Base-by-base conservation (phyloP, 495 filamentous ascomycete genomes). In the Penicillium roqueforti region DNA sequence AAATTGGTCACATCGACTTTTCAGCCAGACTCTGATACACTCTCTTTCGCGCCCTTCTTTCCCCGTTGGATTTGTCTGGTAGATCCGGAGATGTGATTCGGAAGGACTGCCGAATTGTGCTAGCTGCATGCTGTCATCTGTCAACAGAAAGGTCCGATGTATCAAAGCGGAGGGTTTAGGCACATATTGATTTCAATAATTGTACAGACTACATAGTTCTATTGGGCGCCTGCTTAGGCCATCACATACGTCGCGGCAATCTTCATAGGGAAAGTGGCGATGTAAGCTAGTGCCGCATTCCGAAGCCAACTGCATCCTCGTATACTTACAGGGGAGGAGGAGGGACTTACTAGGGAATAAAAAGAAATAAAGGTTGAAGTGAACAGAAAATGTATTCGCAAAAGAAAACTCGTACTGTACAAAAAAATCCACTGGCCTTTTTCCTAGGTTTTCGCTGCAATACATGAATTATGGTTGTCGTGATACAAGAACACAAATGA, bases 381-480 rank as follows among this genome's bases (percentile, higher is more conserved):
- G 39, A 51, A 13, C 38, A 51, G 10, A 18, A 25, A 41, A 43
- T 32, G 38, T 23, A 51, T 51, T 51, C 38, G 47, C 45, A 18
- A 28, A 51, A 49, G 46, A n/a, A 38, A 42, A 51, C 49, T 51
- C 38, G 28, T 51, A 51, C 18, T 42, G 53, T 48, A 44, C 47
- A 55, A 16, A 44, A 47, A 43, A 20, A 57, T 45, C 23, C 36
- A 29, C 7, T 54, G 47, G 57, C 56, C 61, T 61, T 67, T 63
- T 50, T 41, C 32, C 43, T 60, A 39, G 26, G 47, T 49, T 25
- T 44, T 63, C 54, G 56, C 56, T 57, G 46, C 39, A 58, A 61
- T 57, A 66, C 53, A 63, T 66, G 51, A 59, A 66, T 66, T 61
- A 61, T 55, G 52, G 55, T 56, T 56, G 56, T 66, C 58, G 49